phyloP scores from a whole-genome alignment of 2,329 filamentous ascomycete species.

The Dissoconium aciculare region DNA sequence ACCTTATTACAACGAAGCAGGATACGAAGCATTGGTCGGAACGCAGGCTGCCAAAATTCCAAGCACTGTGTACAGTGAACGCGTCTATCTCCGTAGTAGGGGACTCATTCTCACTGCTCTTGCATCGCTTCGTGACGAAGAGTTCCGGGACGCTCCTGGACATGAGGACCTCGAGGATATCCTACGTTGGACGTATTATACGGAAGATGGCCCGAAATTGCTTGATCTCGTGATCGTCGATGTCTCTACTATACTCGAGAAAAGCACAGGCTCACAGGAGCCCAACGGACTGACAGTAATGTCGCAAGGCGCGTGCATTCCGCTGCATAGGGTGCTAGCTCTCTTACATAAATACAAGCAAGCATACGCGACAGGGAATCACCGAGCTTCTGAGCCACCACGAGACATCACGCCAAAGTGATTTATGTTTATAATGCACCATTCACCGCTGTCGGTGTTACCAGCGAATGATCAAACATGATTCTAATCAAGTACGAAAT shows the following conservation, averaged over 20 bases:
- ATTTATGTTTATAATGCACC: too few species aligned
- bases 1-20: conserved; percentile 51
- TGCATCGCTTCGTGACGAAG: conserved; percentile 26
- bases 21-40: conserved; percentile 37
- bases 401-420: too few species aligned
- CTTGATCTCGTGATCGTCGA: conserved; percentile 31
- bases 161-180: conserved; percentile 35
- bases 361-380: too few species aligned
- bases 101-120: conserved; percentile 20
- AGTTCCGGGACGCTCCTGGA: conserved; percentile 7
- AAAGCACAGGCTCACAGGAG: conserved; percentile 23
- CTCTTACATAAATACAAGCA: too few species aligned
- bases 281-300: conserved; percentile 33
- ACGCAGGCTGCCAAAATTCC: conserved; percentile 15
- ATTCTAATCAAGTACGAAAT: too few species aligned
- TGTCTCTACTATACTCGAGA: conserved; percentile 28
- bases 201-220: conserved; percentile 22
- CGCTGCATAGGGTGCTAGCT: conserved; percentile 23
- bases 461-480: too few species aligned
- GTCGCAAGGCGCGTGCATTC: conserved; percentile 32
- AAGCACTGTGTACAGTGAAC: conserved; percentile 20
- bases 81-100: conserved; percentile 14
- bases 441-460: too few species aligned
- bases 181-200: conserved; percentile 38
- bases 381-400: too few species aligned